Conservation (phyloP, 2,329 filamentous ascomycete genomes). For the Xylariaceae sp. region DNA sequence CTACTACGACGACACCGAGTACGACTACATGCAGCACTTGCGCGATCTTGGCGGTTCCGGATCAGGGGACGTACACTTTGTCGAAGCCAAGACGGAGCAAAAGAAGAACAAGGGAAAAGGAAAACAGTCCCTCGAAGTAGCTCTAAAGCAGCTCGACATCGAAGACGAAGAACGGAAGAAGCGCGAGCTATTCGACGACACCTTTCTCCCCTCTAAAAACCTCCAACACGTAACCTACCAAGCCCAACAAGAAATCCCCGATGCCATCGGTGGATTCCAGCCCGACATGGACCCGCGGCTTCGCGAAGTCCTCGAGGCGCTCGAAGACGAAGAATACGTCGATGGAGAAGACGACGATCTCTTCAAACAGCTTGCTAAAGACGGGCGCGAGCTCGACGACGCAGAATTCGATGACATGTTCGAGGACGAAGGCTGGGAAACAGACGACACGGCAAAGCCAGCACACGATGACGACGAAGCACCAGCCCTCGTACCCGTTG, state of each 20-base stretch:
- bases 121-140: slow-evolving; percentile 79
- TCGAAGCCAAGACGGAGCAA: slow-evolving; percentile 58
- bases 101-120: slow-evolving; percentile 69
- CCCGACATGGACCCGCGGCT: slow-evolving; percentile 96
- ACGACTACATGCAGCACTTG: slow-evolving; percentile 99
- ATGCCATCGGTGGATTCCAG: slow-evolving; percentile 88
- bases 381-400: slow-evolving; percentile 69
- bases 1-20: slow-evolving; percentile 90
- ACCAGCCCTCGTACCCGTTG: slow-evolving; percentile 43
- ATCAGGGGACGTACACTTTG: slow-evolving; percentile 73
- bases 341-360: slow-evolving; percentile 75
- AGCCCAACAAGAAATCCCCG: slow-evolving; percentile 87
- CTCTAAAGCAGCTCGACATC: slow-evolving; percentile 61
- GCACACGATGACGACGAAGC: slow-evolving; percentile 38
- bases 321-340: slow-evolving; percentile 94
- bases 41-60: slow-evolving; percentile 70
- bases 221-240: slow-evolving; percentile 77
- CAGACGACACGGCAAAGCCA: slow-evolving; percentile 86
- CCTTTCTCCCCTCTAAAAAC: slow-evolving; percentile 76
- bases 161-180: slow-evolving; percentile 43
- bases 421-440: slow-evolving; percentile 86
- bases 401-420: slow-evolving; percentile 72
- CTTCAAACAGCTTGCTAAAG: slow-evolving; percentile 68
- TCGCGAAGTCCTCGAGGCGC: slow-evolving; percentile 83
- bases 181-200: slow-evolving; percentile 63